These are phyloP conservation scores for Stagonosporopsis tanaceti DNA, from an alignment of 2,329 filamentous ascomycete species.

Conservation along the genomic window DNA sequence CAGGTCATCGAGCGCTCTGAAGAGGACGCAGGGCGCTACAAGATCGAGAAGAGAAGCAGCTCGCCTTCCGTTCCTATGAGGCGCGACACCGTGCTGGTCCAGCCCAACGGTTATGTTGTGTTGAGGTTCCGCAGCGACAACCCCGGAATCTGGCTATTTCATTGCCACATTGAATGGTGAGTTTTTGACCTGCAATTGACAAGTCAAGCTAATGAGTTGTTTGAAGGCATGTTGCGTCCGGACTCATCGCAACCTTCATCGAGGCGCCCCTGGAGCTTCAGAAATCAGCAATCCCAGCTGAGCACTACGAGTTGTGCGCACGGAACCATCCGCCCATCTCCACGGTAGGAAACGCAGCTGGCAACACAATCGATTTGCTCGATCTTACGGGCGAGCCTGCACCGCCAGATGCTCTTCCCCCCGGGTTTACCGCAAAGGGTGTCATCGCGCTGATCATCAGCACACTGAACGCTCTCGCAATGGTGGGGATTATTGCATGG, in stretches of 20 bases:
- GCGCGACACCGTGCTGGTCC: slow-evolving; percentile 63
- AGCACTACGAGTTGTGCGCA: slow-evolving; percentile 1
- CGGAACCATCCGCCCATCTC: background rate
- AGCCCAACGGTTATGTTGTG: slow-evolving; percentile 63
- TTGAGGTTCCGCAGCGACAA: slow-evolving; percentile 65
- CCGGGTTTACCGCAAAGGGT: slow-evolving; percentile 6
- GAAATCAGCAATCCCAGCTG: background rate
- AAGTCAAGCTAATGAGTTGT: background rate
- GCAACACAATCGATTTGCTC: background rate
- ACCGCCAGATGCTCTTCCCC: slow-evolving; percentile 1
- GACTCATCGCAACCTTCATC: slow-evolving; percentile 14
- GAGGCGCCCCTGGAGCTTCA: slow-evolving; percentile 6
- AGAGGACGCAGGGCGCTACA: slow-evolving; percentile 58
- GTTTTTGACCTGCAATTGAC: background rate
- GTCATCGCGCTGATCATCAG: slow-evolving; percentile 1
- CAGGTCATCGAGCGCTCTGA: slow-evolving; percentile 45
- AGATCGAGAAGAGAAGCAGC: slow-evolving; percentile 26
- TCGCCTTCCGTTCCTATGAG: slow-evolving; percentile 52
- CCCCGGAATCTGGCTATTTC: slow-evolving; percentile 45
- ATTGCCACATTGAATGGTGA: slow-evolving; percentile 47
- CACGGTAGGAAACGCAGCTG: slow-evolving; percentile 4
- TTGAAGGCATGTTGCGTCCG: slow-evolving; percentile 11
- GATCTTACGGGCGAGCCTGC: slow-evolving; percentile 7
- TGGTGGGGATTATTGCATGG: slow-evolving; percentile 14
- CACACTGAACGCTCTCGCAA: background rate